Evolutionary conservation across 768 basidiomycete genomes (phyloP).

Genomic region (Lepiota brunneoincarnata): DNA sequence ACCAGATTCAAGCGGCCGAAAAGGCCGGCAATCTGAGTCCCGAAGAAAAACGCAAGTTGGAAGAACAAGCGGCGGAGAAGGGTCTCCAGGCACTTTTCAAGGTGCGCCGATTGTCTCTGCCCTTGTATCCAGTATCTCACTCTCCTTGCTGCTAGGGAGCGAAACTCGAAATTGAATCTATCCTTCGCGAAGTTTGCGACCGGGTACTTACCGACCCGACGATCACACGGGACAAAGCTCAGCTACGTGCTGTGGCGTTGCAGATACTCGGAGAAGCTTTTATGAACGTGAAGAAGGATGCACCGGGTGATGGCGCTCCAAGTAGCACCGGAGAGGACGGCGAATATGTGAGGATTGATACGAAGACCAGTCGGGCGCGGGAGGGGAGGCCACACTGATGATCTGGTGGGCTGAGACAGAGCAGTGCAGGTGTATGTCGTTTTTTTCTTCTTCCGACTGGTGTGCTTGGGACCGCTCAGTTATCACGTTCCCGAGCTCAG

Average conservation of each 20-base stretch:
- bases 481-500: no score
- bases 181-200: conserved; percentile 87
- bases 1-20: conserved; percentile 89
- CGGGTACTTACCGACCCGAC: conserved; percentile 62
- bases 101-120: conserved; percentile 31
- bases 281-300: conserved; percentile 64
- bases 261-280: conserved; percentile 86
- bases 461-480: no score
- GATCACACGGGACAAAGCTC: conserved; percentile 54
- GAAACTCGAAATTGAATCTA: conserved; percentile 88
- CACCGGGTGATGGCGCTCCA: conserved; percentile 18
- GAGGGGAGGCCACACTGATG: conserved; percentile 19
- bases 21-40: conserved; percentile 75
- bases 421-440: no score
- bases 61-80: conserved; percentile 93
- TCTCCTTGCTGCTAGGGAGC: conserved; percentile 56
- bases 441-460: no score
- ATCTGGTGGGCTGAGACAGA: background rate
- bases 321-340: conserved; percentile 46
- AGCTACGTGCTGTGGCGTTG: conserved; percentile 75
- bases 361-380: conserved; percentile 55
- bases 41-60: conserved; percentile 78
- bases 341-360: conserved; percentile 84
- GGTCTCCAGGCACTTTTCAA: conserved; percentile 90
- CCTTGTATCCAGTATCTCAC: background rate